A percentile compares a stretch with the other conserved stretches of the same genome.
phyloP scores from a whole-genome alignment of 139 green algal genomes.

The Volvox africanus region DNA sequence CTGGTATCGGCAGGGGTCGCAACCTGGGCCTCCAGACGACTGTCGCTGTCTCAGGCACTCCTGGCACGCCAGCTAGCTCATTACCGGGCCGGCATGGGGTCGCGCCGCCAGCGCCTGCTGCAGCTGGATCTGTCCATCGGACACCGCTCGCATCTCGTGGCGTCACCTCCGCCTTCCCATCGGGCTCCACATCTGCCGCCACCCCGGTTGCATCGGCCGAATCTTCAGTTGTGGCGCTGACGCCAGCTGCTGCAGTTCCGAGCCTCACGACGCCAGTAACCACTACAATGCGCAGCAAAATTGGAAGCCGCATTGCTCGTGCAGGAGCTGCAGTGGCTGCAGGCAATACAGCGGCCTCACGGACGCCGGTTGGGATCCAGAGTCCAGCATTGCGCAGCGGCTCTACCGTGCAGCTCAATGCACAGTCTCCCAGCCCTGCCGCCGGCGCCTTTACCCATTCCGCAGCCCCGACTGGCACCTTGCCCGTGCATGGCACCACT shows the following conservation, averaged over 20 bases:
- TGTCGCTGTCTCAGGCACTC: not conserved
- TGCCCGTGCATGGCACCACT: not conserved
- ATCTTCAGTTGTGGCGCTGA: not conserved
- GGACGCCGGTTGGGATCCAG: not conserved
- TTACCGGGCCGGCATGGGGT: not conserved
- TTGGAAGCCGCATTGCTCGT: slow-evolving; percentile 20
- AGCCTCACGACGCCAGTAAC: not conserved
- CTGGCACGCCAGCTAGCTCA: not conserved
- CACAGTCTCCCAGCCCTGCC: not conserved
- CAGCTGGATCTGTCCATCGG: not conserved
- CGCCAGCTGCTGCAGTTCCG: not conserved
- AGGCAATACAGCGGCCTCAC: not conserved
- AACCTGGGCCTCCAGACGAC: too few relatives aligned
- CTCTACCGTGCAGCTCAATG: not conserved
- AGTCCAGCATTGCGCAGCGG: not conserved
- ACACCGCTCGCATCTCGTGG: not conserved
- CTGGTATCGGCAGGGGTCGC: not conserved
- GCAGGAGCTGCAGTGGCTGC: not conserved
- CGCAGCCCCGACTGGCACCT: not conserved
- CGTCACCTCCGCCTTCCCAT: not conserved
- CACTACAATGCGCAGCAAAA: not conserved
- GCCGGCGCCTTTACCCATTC: not conserved
- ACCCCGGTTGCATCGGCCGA: not conserved
- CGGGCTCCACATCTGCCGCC: not conserved
- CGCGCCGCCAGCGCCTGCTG: not conserved